Conservation (phyloP, 306 rosid species). For the Trichosanthes truncata region DNA sequence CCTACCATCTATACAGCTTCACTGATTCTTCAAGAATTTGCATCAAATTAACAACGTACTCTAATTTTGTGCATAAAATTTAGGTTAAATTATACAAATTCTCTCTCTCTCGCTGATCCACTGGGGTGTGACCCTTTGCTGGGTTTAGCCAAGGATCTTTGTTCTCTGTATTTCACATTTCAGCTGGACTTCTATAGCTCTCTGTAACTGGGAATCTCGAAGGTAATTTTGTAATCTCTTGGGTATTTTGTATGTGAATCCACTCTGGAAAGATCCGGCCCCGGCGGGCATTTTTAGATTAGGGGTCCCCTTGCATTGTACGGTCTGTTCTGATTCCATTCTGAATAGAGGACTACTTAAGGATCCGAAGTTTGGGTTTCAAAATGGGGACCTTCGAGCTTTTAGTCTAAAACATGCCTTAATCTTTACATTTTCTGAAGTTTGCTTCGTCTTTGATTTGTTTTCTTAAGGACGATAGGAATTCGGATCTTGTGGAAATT, state of each 20-base stretch:
- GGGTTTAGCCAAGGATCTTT: conserved; percentile 4
- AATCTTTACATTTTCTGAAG: background rate
- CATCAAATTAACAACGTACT: no score
- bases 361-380: background rate
- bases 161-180: background rate
- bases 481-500: background rate
- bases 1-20: no score
- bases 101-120: no score
- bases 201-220: background rate
- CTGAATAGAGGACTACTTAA: background rate
- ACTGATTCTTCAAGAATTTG: no score
- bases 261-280: conserved; percentile 5
- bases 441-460: background rate
- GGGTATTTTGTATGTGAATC: background rate
- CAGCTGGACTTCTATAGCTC: background rate
- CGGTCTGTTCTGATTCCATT: background rate
- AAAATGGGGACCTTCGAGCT: background rate
- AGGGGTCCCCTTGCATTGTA: background rate
- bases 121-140: background rate
- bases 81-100: no score
- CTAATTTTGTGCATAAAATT: no score
- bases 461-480: background rate
- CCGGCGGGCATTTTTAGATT: background rate
- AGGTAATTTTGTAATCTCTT: background rate
- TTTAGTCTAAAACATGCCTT: background rate